Evolutionary conservation across 192 early-diverging fungal genomes (phyloP), one percentile per base, ranked within the genome.

Genomic region (Podila epicladia): DNA sequence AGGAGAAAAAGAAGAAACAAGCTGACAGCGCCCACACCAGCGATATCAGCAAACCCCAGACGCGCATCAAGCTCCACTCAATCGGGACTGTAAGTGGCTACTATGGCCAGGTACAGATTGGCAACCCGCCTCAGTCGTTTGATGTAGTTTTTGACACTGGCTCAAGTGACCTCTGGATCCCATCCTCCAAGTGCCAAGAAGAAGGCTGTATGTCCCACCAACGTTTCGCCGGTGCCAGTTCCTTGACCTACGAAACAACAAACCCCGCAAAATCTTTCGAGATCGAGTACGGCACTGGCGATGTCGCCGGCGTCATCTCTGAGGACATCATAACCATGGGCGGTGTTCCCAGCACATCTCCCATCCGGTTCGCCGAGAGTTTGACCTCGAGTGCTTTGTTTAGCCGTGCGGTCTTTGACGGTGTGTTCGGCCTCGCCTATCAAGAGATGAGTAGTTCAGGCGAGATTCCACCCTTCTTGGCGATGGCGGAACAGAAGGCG

Each of bases 131-230:
- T 37, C 82, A 83, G 64, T 58, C 74, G 2, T 83, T 83, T 33
- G 45, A 73, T 19, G 74, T 83, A 4, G 76, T 86, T 61, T 84
- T 91, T 24, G 90, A 91, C 72, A 91, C 90, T 9, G 90, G 89
- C 28, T 90, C 89, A 11, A 86, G 85, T 28, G 90, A 91, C 65
- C 83, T 90, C 38, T 91, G 90, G 90, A 74, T 91, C 22, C 86
- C 89, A 3, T 88, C 85, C 15, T 69, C 82, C 41, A 75, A 84
- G 58, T 91, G 90, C 60, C 28, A 41, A 4, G 86, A 87, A 31
- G 76, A 72, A 0, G 71, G 70, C 0, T 80, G 76, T 53, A 61
- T 80, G 24, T 50, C 65, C 13, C 76, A 80, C 33, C 70, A 69
- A 28, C 76, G 71, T 4, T 80, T 69, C 61, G 26, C 60, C 15